Evolutionary conservation across 1,284 basidiomycete genomes (phyloP), one percentile per base, ranked within the genome.

Genomic region (Clitocybe nebularis): DNA sequence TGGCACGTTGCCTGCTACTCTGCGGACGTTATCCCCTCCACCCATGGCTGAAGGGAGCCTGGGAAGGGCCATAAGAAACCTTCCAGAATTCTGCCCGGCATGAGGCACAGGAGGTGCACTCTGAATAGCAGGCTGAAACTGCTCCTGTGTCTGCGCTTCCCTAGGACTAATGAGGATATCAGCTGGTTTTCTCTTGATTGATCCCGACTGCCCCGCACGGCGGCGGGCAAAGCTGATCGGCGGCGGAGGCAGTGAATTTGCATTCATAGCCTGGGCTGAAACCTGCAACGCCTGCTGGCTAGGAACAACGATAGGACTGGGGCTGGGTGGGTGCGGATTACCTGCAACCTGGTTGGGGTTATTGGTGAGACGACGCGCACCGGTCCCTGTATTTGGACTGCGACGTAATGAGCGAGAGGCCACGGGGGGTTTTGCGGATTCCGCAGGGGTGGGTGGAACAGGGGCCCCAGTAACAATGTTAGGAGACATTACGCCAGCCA

Each of bases 141-240:
- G 71, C 51, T 80, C 75, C 4, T 63, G 60, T 0, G 74, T 71
- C 29, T 75, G 72, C 0, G 69, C 56, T 45, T 80, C 79, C 36
- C 80, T 66, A 4, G 84, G 84, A 51, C 77, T 82, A 65, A 88
- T 86, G 49, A 85, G 56, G 46, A 87, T 81, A 56, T 88, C 85
- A 2, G 85, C 84, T 0, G 84, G 84, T 58, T 86, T 88, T 61
- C 69, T 81, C 62, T 78, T 82, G 20, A 64, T 68, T 11, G 64
- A 64, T 3, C 77, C 80, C 0, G 79, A 49, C 47, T 78, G 75
- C 23, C 72, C 76, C 5, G 84, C 81, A 33, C 84, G 76, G 39
- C 84, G 81, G 25, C 75, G 73, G 13, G 82, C 80, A 61, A 88
- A 87, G 61, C 82, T 85, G 57, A 82, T 85, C 14, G 84, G 75